Conservation (phyloP, 768 basidiomycete genomes). For the Kwoniella sp. region DNA sequence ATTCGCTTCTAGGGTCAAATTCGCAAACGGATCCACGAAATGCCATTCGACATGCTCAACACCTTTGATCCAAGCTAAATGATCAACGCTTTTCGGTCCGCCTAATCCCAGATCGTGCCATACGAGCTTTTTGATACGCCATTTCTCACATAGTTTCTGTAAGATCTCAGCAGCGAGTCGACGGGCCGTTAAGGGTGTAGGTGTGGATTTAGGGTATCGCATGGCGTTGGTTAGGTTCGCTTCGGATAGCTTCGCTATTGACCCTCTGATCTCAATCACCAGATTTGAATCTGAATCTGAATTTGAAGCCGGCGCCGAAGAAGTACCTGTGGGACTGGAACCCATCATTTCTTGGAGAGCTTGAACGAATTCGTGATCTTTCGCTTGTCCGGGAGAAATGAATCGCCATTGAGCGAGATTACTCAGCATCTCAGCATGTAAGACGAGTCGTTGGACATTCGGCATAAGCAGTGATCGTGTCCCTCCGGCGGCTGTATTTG, state of each 20-base stretch:
- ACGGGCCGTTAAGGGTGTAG: background rate
- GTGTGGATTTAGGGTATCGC: background rate
- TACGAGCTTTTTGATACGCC: background rate
- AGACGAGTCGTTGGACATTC: background rate
- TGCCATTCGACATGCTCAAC: background rate
- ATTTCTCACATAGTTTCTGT: background rate
- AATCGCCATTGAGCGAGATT: background rate
- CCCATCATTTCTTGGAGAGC: background rate
- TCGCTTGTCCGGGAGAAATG: background rate
- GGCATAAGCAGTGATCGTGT: background rate
- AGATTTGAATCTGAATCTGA: background rate
- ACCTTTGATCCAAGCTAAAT: background rate
- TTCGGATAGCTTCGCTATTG: background rate
- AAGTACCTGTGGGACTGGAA: background rate
- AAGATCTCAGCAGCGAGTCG: background rate
- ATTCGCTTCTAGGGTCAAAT: background rate
- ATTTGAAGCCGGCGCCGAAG: background rate
- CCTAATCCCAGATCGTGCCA: background rate
- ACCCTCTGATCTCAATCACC: background rate
- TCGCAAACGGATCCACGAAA: background rate
- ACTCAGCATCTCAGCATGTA: background rate
- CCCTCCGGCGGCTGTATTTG: background rate
- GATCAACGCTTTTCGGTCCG: background rate
- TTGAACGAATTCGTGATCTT: background rate
- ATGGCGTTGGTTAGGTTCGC: background rate